These are phyloP conservation scores for Peronosclerospora sorghi DNA, from an alignment of 352 stramenopile species.

Conservation along the genomic window DNA sequence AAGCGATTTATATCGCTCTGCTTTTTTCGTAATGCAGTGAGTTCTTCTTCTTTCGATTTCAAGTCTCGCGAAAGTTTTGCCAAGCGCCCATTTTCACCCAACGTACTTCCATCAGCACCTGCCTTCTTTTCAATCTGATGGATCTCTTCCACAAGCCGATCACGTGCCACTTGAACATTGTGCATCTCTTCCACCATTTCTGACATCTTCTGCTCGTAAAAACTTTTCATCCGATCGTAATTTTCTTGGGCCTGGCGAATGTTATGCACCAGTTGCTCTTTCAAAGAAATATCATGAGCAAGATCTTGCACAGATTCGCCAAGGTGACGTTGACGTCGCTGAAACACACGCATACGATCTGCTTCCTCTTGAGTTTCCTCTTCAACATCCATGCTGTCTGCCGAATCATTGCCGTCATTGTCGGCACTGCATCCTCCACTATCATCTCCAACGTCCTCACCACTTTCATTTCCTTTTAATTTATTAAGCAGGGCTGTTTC, in stretches of 20 bases:
- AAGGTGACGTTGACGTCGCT: slow-evolving; percentile 66
- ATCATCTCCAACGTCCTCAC: slow-evolving; percentile 23
- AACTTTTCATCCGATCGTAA: slow-evolving; percentile 71
- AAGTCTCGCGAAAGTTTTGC: slow-evolving; percentile 64
- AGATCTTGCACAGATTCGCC: slow-evolving; percentile 73
- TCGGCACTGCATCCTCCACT: slow-evolving; percentile 34
- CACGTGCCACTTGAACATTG: slow-evolving; percentile 46
- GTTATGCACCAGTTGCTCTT: slow-evolving; percentile 76
- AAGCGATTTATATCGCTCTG: slow-evolving; percentile 77
- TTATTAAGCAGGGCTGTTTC: slow-evolving; percentile 71
- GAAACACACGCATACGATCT: slow-evolving; percentile 72
- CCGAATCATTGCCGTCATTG: slow-evolving; percentile 22
- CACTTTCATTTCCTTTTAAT: slow-evolving; percentile 41
- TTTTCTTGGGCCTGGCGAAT: slow-evolving; percentile 71
- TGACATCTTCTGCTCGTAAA: slow-evolving; percentile 77
- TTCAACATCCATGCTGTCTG: slow-evolving; percentile 25
- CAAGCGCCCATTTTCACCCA: slow-evolving; percentile 38
- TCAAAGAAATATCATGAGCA: slow-evolving; percentile 74
- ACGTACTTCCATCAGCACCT: slow-evolving; percentile 38
- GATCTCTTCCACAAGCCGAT: slow-evolving; percentile 70
- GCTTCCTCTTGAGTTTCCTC: slow-evolving; percentile 54
- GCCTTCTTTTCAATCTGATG: slow-evolving; percentile 59
- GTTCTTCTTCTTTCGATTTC: slow-evolving; percentile 66
- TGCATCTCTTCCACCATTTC: slow-evolving; percentile 73
- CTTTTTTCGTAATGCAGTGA: slow-evolving; percentile 65